Conservation (phyloP, 164 flowering plant species). For the Stephania cephalantha region DNA sequence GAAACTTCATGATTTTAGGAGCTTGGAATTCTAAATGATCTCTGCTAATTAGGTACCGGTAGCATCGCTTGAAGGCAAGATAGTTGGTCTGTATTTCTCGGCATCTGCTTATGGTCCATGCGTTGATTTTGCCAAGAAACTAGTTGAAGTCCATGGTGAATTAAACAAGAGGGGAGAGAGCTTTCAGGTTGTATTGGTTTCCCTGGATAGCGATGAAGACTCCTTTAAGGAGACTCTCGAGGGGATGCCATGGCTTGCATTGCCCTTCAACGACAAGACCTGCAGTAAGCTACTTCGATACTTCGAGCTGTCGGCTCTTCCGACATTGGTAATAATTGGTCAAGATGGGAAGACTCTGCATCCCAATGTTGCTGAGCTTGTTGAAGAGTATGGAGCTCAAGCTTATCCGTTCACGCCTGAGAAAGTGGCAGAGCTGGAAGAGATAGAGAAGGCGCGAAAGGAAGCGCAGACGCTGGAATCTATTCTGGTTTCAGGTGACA, state of each 20-base stretch:
- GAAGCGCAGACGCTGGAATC: conserved; percentile 32
- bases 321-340: not conserved
- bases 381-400: not conserved
- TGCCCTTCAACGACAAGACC: conserved; percentile 1
- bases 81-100: conserved; percentile 1
- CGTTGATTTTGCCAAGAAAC: not conserved
- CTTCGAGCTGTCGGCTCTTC: not conserved
- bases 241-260: not conserved
- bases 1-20: too few species aligned
- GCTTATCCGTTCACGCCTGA: not conserved
- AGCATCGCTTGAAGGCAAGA: not conserved
- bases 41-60: not conserved
- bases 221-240: not conserved
- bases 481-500: conserved; percentile 26
- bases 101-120: not conserved
- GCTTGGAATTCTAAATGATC: too few species aligned
- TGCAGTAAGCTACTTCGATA: not conserved
- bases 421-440: conserved; percentile 19
- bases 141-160: not conserved
- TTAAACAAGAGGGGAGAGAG: not conserved
- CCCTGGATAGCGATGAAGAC: not conserved
- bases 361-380: not conserved
- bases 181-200: not conserved
- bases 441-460: conserved; percentile 23
- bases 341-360: not conserved